These are phyloP conservation scores for Rauvolfia tetraphylla DNA, from an alignment of 257 asterid genomes.

Conservation along the genomic window DNA sequence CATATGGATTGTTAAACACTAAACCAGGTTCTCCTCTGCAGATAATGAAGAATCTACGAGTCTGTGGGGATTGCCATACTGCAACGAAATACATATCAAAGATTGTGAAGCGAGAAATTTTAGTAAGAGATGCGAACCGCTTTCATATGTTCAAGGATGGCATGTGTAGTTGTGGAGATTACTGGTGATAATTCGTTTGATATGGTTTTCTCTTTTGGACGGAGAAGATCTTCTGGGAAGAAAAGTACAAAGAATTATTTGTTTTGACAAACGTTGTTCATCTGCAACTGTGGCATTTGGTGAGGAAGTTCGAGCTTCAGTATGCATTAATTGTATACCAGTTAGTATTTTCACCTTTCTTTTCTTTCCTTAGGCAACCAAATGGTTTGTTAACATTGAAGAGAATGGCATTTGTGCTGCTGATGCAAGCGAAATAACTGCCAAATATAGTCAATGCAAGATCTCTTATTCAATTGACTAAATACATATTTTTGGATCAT, in stretches of 20 bases:
- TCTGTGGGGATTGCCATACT: constrained; percentile 68
- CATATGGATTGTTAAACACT: constrained; percentile 52
- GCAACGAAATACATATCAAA: constrained; percentile 52
- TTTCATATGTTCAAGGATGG: constrained; percentile 66
- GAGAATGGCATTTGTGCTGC: neutral
- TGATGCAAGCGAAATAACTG: neutral
- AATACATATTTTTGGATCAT: neutral
- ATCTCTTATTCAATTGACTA: neutral
- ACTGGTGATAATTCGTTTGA: constrained; percentile 35
- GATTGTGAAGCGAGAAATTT: constrained; percentile 47
- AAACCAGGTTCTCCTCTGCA: constrained; percentile 47
- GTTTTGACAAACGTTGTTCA: neutral
- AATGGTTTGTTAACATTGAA: neutral
- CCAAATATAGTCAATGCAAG: neutral
- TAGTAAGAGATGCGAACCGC: constrained; percentile 57
- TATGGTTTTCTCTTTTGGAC: neutral
- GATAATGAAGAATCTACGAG: constrained; percentile 61
- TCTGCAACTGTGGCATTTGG: neutral
- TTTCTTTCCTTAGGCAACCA: neutral
- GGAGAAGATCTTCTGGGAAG: neutral
- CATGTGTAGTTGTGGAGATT: constrained; percentile 53
- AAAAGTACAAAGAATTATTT: neutral
- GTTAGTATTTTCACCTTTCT: neutral
- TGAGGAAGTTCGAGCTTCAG: neutral
- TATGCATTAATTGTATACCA: neutral